These are phyloP conservation scores for Aspergillaceae sp. DNA, from an alignment of 2,329 filamentous ascomycete genomes.

Conservation along the genomic window DNA sequence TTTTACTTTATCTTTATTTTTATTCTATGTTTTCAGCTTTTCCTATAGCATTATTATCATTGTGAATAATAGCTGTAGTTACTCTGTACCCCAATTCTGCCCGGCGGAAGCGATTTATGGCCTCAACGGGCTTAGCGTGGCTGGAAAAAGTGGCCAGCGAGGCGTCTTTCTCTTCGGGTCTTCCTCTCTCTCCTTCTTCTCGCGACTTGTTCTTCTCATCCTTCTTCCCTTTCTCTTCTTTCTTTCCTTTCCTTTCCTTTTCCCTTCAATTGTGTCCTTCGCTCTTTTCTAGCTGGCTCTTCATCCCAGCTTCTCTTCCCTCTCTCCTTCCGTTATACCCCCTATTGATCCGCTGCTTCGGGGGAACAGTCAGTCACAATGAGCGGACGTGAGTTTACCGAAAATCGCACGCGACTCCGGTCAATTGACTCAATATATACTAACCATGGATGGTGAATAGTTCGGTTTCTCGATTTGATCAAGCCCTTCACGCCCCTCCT, in stretches of 20 bases:
- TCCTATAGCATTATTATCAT: too few species aligned
- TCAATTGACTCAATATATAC: conserved; percentile 18
- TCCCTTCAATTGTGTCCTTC: conserved; percentile 10
- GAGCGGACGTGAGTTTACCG: conserved; percentile 48
- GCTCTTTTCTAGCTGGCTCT: conserved; percentile 28
- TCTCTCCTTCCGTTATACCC: conserved; percentile 13
- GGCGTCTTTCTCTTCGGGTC: conserved; percentile 18
- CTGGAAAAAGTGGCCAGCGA: conserved; percentile 31
- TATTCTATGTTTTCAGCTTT: too few species aligned
- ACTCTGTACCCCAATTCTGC: not conserved
- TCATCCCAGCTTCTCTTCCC: conserved; percentile 22
- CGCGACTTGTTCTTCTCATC: conserved; percentile 3
- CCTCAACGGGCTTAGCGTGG: conserved; percentile 29
- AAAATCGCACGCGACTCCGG: conserved; percentile 20
- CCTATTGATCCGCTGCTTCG: conserved; percentile 4
- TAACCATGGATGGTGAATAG: conserved; percentile 38
- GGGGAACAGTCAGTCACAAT: conserved; percentile 41
- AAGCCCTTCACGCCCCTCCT: conserved; percentile 99
- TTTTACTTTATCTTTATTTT: too few species aligned
- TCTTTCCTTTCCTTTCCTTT: conserved; percentile 17
- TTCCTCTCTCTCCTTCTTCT: conserved; percentile 17
- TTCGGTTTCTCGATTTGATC: conserved; percentile 98
- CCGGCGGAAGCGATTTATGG: conserved; percentile 28
- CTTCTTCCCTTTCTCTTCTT: conserved; percentile 11
- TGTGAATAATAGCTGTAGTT: not conserved